Base-by-base conservation (phyloP, 495 filamentous ascomycete genomes). In the Mytilinidion resinicola region DNA sequence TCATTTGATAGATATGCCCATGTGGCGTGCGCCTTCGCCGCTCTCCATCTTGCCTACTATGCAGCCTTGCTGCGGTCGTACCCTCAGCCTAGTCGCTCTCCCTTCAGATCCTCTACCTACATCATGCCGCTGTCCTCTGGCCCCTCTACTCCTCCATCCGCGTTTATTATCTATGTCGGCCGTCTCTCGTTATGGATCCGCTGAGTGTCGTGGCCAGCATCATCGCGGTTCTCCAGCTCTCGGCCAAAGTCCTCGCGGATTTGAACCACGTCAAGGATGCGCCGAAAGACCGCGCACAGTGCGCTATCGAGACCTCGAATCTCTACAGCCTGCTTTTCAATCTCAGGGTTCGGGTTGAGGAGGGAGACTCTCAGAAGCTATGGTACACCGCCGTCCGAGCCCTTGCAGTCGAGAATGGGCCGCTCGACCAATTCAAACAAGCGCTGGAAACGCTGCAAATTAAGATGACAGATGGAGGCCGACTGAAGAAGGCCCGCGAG, bases 181-280 rank as follows among this genome's bases (percentile, higher is more conserved):
- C 21, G n/a, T n/a, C n/a, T n/a, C n/a, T n/a, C n/a, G n/a, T n/a
- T n/a, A 67, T 67, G 61, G 64, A 67, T 44, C 57, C 61, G 39
- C 64, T 67, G 25, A 67, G 61, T 37, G 33, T 61, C 10, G 64
- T 57, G 14, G 69, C 69, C 36, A 67, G 69, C 60, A 66, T 72
- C 33, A 58, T 70, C 37, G 46, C 67, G 38, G 36, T 73, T 35
- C 36, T 73, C 2, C 51, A 69, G 21, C 54, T 66, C 43, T 53
- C 59, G 20, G 41, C 17, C 25, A 69, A 67, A 38, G 60, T 60
- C 0, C 53, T 69, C 30, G 43, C 39, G 21, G 70, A 73, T 46
- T 52, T 71, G 10, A 67, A 57, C 44, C 53, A 70, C 37, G 60
- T 71, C 34, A 73, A 63, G 54, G 59, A 69, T 54, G 66, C 67